phyloP scores from a whole-genome alignment of 106 monocot species.

The Phalaenopsis aphrodite region DNA sequence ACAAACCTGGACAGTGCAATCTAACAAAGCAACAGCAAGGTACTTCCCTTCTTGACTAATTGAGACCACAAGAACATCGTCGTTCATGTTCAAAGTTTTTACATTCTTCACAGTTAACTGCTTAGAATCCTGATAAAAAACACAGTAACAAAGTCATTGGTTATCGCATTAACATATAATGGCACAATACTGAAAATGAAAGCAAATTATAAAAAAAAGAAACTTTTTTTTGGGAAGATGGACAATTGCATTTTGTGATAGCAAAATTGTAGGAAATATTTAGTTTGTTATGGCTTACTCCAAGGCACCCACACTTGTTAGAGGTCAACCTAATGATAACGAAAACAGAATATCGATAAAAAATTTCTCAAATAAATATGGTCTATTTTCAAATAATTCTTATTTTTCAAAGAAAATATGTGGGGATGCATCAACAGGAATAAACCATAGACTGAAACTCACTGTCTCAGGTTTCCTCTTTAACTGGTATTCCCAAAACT shows the following conservation, averaged over 20 bases:
- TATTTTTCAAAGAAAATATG: background rate
- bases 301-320: background rate
- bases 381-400: background rate
- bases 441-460: constrained; percentile 22
- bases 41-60: constrained; percentile 81
- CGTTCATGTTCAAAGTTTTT: constrained; percentile 80
- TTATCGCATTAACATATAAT: background rate
- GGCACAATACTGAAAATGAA: background rate
- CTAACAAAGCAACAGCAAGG: constrained; percentile 73
- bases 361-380: background rate
- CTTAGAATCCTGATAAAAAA: constrained; percentile 51
- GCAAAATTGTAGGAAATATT: background rate
- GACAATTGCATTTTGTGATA: background rate
- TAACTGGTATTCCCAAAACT: constrained; percentile 93
- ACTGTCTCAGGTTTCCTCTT: constrained; percentile 45
- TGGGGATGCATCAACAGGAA: background rate
- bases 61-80: constrained; percentile 63
- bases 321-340: background rate
- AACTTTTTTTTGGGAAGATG: background rate
- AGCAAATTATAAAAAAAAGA: background rate
- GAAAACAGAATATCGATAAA: background rate
- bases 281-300: background rate
- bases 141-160: background rate
- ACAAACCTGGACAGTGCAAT: constrained; percentile 59
- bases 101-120: constrained; percentile 65